These are phyloP conservation scores for Diaporthe sp. DNA, from an alignment of 2,329 filamentous ascomycete genomes.

Conservation along the genomic window DNA sequence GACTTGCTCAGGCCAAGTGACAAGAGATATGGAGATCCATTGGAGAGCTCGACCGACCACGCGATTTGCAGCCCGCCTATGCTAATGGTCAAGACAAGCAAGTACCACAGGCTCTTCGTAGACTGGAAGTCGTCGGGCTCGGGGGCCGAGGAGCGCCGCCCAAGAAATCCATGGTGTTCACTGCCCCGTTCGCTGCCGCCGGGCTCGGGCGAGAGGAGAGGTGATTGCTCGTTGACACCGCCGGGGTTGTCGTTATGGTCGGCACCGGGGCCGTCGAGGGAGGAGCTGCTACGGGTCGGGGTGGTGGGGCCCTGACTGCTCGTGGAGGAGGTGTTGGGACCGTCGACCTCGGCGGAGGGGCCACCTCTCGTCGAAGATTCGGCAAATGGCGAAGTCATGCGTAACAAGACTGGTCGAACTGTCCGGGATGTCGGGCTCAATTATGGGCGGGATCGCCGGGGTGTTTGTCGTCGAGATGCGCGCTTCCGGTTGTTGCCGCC, in stretches of 20 bases:
- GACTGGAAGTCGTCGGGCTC: conserved; percentile 64
- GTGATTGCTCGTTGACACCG: conserved; percentile 57
- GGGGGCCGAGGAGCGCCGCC: conserved; percentile 36
- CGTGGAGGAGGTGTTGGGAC: conserved; percentile 31
- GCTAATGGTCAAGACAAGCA: conserved; percentile 86
- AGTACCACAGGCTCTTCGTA: conserved; percentile 85
- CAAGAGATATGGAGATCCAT: conserved; percentile 86
- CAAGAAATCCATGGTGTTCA: conserved; percentile 46
- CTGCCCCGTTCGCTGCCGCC: conserved; percentile 44
- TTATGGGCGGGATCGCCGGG: not conserved
- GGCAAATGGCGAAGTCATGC: conserved; percentile 54
- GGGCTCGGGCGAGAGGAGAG: conserved; percentile 55
- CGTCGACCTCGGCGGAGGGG: conserved; percentile 41
- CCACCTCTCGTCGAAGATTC: conserved; percentile 41
- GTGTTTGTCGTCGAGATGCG: not conserved
- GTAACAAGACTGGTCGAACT: conserved; percentile 24
- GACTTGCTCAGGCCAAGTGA: conserved; percentile 87
- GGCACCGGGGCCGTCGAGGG: conserved; percentile 39
- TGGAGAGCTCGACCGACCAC: conserved; percentile 94
- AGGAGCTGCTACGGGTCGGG: conserved; percentile 37
- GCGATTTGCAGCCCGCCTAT: conserved; percentile 93
- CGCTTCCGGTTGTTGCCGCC: conserved; percentile 4
- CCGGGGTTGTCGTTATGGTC: conserved; percentile 35
- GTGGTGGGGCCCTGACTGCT: conserved; percentile 32
- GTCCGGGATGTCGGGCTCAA: conserved; percentile 4